Evolutionary conservation across 495 filamentous ascomycete species (phyloP).

Genomic region (Aspergillus diversus): DNA sequence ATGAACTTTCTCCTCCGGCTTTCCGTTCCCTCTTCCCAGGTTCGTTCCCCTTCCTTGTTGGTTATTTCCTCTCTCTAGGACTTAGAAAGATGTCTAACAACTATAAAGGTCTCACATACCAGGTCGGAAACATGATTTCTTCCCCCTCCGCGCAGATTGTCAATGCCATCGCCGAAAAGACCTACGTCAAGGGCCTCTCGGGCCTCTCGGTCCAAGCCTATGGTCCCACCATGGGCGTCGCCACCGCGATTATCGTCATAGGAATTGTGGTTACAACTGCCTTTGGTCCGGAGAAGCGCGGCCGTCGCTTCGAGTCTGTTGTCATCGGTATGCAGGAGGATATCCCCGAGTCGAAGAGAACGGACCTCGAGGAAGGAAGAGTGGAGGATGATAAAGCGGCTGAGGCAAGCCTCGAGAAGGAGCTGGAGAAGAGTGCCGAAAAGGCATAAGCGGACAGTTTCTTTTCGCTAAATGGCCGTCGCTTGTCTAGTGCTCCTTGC

Average conservation of each 20-base stretch:
- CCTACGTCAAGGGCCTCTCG: conserved; percentile 44
- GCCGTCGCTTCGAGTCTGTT: conserved; percentile 65
- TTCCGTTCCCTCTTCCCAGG: conserved; percentile 63
- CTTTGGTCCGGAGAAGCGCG: conserved; percentile 62
- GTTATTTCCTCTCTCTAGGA: background rate
- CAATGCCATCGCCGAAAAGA: conserved; percentile 64
- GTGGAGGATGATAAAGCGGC: too few relatives aligned
- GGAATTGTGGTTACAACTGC: conserved; percentile 65
- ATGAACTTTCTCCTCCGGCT: conserved; percentile 73
- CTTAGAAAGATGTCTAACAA: conserved; percentile 6
- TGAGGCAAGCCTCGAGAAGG: conserved; percentile 1
- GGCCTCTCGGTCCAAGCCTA: conserved; percentile 65
- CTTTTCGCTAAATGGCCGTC: too few relatives aligned
- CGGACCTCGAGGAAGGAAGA: conserved; percentile 27
- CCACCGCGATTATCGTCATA: conserved; percentile 67
- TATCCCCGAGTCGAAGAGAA: conserved; percentile 14
- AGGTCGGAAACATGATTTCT: conserved; percentile 77
- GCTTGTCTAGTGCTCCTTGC: too few relatives aligned
- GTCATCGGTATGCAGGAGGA: conserved; percentile 57
- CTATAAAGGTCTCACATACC: conserved; percentile 56
- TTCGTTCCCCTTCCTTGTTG: conserved; percentile 6
- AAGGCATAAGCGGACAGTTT: background rate
- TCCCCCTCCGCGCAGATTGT: conserved; percentile 74
- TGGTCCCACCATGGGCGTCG: conserved; percentile 69
- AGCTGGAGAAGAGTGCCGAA: conserved; percentile 5